These are phyloP conservation scores for Usnea hakonensis DNA, from an alignment of 495 filamentous ascomycete genomes.

Conservation along the genomic window DNA sequence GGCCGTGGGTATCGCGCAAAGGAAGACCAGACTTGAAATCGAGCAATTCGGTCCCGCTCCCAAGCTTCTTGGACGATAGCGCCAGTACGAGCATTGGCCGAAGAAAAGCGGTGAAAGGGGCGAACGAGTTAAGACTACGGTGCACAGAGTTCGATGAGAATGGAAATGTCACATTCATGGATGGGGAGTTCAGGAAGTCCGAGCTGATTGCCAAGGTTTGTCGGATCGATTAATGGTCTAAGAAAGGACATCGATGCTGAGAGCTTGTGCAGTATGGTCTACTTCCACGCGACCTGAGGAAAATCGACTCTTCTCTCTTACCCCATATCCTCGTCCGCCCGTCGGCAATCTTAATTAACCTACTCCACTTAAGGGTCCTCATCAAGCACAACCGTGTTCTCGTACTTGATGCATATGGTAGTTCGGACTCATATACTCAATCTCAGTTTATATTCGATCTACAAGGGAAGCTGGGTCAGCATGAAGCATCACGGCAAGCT, in stretches of 20 bases:
- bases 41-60: conserved; percentile 45
- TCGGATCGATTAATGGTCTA: conserved; percentile 5
- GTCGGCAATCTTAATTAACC: conserved; percentile 87
- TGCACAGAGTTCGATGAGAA: conserved; percentile 93
- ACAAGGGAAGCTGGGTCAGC: conserved; percentile 56
- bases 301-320: conserved; percentile 97
- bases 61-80: conserved; percentile 41
- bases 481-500: conserved; percentile 35
- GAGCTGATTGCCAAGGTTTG: conserved; percentile 91
- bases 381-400: conserved; percentile 93
- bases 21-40: conserved; percentile 26
- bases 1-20: conserved; percentile 41
- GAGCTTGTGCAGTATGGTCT: conserved; percentile 66
- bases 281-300: conserved; percentile 89
- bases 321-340: conserved; percentile 93
- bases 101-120: conserved; percentile 58
- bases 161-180: conserved; percentile 89
- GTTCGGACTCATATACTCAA: conserved; percentile 89
- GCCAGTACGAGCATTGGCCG: conserved; percentile 47
- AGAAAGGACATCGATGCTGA: conserved; percentile 21
- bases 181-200: conserved; percentile 93
- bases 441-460: conserved; percentile 94
- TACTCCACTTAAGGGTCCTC: conserved; percentile 85
- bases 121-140: conserved; percentile 71
- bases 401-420: conserved; percentile 90